Percentiles rank a stretch among this genome's conserved stretches.
Evolutionary conservation across 1,284 basidiomycete genomes (phyloP).

Genomic region (Pascua sp.): DNA sequence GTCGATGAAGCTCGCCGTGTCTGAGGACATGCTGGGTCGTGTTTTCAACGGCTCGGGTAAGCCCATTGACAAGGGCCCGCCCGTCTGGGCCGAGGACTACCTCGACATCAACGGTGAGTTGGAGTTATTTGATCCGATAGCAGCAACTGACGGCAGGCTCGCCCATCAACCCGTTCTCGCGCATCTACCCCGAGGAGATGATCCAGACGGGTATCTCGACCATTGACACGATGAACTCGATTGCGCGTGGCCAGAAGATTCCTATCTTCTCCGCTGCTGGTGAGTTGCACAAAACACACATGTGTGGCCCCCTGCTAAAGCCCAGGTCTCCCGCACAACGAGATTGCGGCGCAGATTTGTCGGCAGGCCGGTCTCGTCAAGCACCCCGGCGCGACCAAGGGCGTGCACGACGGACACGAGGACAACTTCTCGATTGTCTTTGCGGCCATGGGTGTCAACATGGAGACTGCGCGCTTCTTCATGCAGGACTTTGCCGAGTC

Average conservation of each 20-base stretch:
- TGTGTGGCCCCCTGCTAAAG: background rate
- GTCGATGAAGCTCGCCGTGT: conserved; percentile 97
- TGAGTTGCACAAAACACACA: conserved; percentile 15
- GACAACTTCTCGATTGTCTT: conserved; percentile 99
- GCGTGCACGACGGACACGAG: conserved; percentile 97
- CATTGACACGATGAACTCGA: conserved; percentile 98
- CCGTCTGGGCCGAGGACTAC: conserved; percentile 99
- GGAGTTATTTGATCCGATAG: background rate
- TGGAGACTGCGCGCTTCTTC: conserved; percentile 99
- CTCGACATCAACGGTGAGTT: conserved; percentile 92
- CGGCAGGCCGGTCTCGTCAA: conserved; percentile 97
- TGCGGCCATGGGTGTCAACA: conserved; percentile 99
- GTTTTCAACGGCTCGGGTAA: conserved; percentile 99
- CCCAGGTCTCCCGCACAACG: conserved; percentile 91
- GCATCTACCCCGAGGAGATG: conserved; percentile 99
- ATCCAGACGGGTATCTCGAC: conserved; percentile 99
- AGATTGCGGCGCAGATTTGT: conserved; percentile 99
- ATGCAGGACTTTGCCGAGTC: conserved; percentile 99
- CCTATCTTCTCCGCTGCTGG: conserved; percentile 96
- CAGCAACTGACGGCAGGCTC: conserved; percentile 61
- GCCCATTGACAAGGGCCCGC: conserved; percentile 97
- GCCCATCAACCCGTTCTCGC: conserved; percentile 97
- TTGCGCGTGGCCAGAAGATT: conserved; percentile 99
- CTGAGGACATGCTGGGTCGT: conserved; percentile 99
- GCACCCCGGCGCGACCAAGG: conserved; percentile 75